These are phyloP conservation scores for Exsudoporus frostii DNA, from an alignment of 768 basidiomycete species.

Conservation along the genomic window DNA sequence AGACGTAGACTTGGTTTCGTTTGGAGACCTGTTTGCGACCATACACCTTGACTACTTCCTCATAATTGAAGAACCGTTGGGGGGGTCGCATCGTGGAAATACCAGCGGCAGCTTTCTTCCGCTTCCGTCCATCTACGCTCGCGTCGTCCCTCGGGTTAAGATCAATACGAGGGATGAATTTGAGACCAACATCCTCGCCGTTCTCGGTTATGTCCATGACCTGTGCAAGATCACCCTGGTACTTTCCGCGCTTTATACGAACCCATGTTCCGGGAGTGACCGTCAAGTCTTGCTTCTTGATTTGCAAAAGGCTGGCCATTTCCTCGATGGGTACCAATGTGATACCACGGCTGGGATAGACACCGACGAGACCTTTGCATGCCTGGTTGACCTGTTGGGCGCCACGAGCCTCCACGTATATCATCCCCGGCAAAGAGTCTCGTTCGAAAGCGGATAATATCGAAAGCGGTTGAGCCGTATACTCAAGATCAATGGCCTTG, in stretches of 20 bases:
- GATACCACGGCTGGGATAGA: constrained; percentile 81
- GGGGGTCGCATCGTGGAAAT: constrained; percentile 74
- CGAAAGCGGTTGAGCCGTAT: constrained; percentile 70
- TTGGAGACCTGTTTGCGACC: constrained; percentile 74
- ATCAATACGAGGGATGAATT: constrained; percentile 97
- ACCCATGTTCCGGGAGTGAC: constrained; percentile 91
- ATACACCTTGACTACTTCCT: constrained; percentile 86
- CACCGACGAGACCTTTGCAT: constrained; percentile 86
- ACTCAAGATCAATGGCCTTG: constrained; percentile 84
- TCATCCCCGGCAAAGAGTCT: constrained; percentile 91
- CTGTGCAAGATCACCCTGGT: constrained; percentile 92
- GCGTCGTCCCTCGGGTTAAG: constrained; percentile 84
- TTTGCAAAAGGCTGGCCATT: constrained; percentile 94
- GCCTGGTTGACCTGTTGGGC: constrained; percentile 83
- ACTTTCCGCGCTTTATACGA: constrained; percentile 89
- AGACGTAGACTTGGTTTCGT: constrained; percentile 74
- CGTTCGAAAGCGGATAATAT: constrained; percentile 95
- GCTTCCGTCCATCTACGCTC: constrained; percentile 66
- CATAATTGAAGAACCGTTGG: constrained; percentile 89
- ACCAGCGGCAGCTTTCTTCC: constrained; percentile 59
- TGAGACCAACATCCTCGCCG: constrained; percentile 87
- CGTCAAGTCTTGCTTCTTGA: constrained; percentile 89
- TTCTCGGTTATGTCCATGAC: constrained; percentile 93
- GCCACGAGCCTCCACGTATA: constrained; percentile 93
- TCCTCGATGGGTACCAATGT: constrained; percentile 92